A percentile compares a stretch with the other conserved stretches of the same genome.
Conservation (phyloP, 768 basidiomycete species). For the Rhodotorula taiwanensis region DNA sequence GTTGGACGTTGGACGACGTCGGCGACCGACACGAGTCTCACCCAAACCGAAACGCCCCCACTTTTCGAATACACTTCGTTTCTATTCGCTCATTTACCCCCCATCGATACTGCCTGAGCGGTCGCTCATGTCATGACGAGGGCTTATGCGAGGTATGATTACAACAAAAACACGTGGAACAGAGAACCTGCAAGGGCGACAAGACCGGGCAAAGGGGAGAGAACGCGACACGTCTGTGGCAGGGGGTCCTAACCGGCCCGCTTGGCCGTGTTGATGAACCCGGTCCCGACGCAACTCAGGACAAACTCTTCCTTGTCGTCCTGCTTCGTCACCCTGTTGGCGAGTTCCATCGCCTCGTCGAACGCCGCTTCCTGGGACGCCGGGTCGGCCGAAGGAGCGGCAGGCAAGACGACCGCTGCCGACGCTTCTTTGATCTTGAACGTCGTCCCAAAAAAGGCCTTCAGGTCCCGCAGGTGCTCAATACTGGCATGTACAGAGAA, state of each 20-base stretch:
- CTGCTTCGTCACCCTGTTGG: conserved; percentile 7
- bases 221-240: no score
- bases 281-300: conserved; percentile 85
- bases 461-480: conserved; percentile 79
- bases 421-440: conserved; percentile 66
- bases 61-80: no score
- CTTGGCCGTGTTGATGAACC: conserved; percentile 70
- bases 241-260: conserved; percentile 42
- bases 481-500: conserved; percentile 52
- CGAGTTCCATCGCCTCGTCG: conserved; percentile 19
- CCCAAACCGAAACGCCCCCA: no score
- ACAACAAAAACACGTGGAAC: no score
- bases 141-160: no score
- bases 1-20: no score
- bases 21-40: no score
- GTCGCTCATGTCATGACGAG: no score
- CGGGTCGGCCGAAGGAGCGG: conserved; percentile 18
- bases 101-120: no score
- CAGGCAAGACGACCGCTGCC: conserved; percentile 20
- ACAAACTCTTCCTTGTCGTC: conserved; percentile 54
- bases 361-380: conserved; percentile 6
- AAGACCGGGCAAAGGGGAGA: no score
- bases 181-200: no score
- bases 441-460: conserved; percentile 74
- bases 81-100: no score